These are phyloP conservation scores for Pyricularia grisea DNA, from an alignment of 2,329 filamentous ascomycete genomes.

Conservation along the genomic window DNA sequence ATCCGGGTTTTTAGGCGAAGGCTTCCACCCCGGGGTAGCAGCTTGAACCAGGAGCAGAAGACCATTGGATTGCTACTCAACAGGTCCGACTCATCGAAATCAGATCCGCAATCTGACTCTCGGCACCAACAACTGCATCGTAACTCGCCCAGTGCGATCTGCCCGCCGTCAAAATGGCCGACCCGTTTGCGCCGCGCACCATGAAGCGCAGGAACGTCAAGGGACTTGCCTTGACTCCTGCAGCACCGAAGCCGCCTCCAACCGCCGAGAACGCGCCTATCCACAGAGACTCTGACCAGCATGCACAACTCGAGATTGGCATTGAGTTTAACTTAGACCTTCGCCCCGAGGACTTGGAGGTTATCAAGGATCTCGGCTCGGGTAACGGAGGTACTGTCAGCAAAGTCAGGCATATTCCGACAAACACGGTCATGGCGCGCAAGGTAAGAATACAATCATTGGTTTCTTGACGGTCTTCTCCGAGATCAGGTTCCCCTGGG, in stretches of 20 bases:
- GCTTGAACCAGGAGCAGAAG: background rate
- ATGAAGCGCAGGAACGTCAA: constrained; percentile 99
- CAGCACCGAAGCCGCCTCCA: constrained; percentile 60
- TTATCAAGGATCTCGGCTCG: constrained; percentile 87
- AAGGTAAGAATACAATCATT: constrained; percentile 53
- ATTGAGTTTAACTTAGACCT: constrained; percentile 94
- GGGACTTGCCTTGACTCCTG: constrained; percentile 73
- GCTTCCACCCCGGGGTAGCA: background rate
- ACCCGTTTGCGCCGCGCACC: constrained; percentile 59
- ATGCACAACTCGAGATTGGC: constrained; percentile 78
- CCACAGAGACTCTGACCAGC: constrained; percentile 48
- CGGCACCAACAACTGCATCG: background rate
- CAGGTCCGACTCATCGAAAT: background rate
- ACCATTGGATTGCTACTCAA: background rate
- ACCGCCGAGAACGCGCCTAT: constrained; percentile 53
- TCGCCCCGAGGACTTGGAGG: constrained; percentile 82
- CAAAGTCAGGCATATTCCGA: constrained; percentile 92
- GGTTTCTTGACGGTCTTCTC: background rate
- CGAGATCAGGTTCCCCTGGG: background rate
- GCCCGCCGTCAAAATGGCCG: constrained; percentile 38
- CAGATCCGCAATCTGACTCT: background rate
- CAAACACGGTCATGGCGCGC: constrained; percentile 92
- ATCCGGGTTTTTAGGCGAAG: background rate
- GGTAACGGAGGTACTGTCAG: constrained; percentile 97
- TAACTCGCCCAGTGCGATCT: background rate